Evolutionary conservation across 805 yeast species (phyloP).

Genomic region (Deakozyma indianensis): DNA sequence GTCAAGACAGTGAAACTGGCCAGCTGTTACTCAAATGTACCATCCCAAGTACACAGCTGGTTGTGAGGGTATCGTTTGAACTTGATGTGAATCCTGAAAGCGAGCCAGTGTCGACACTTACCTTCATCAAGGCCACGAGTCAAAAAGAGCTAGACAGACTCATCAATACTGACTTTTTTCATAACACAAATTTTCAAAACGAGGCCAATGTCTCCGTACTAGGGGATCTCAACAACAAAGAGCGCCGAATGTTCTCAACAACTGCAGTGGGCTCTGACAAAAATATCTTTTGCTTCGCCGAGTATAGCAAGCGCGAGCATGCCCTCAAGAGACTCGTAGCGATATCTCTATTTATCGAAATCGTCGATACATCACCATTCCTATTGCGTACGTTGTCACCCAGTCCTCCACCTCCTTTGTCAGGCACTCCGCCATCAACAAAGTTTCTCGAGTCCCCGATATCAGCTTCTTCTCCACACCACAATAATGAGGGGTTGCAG

Average conservation of each 20-base stretch:
- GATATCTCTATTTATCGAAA: constrained; percentile 22
- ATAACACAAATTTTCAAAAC: constrained; percentile 24
- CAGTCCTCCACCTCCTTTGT: neutral
- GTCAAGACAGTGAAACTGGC: neutral
- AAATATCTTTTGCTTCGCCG: constrained; percentile 25
- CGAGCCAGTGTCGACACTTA: constrained; percentile 10
- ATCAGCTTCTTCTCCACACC: constrained; percentile 4
- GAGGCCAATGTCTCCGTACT: constrained; percentile 23
- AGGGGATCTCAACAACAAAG: constrained; percentile 21
- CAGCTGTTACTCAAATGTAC: neutral
- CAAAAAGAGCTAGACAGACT: constrained; percentile 17
- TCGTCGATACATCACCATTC: neutral
- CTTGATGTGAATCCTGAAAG: constrained; percentile 5
- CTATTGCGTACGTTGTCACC: constrained; percentile 4
- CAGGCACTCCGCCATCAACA: neutral
- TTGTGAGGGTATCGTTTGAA: neutral
- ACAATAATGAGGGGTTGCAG: neutral
- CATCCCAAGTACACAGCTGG: neutral
- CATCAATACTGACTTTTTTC: constrained; percentile 21
- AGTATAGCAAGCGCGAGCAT: constrained; percentile 22
- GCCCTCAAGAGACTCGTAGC: constrained; percentile 18
- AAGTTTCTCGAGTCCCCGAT: neutral
- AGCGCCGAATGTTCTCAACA: constrained; percentile 11
- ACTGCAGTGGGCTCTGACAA: constrained; percentile 17
- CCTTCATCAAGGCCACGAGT: constrained; percentile 18